A percentile compares a stretch with the other conserved stretches of the same genome.
These are phyloP conservation scores for Bothia castanella DNA, from an alignment of 1,284 basidiomycete species.

Conservation along the genomic window DNA sequence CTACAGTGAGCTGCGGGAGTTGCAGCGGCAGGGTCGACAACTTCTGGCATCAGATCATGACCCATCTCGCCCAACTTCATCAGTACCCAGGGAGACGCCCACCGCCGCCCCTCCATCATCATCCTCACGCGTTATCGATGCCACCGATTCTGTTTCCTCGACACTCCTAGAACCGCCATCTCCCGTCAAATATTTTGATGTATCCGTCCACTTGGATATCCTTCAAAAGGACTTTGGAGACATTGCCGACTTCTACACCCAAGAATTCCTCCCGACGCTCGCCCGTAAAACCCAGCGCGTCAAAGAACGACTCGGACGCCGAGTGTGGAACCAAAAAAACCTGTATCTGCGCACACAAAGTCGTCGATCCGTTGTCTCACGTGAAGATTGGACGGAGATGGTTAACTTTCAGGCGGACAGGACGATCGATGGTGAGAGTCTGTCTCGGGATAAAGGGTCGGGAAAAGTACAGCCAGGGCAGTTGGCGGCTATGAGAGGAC, in stretches of 20 bases:
- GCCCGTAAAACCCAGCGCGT: conserved; percentile 53
- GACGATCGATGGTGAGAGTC: background rate
- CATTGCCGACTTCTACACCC: conserved; percentile 42
- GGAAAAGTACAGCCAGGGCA: conserved; percentile 1
- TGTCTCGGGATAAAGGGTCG: background rate
- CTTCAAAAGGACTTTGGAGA: conserved; percentile 51
- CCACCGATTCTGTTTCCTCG: conserved; percentile 24
- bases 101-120: conserved; percentile 29
- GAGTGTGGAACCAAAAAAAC: conserved; percentile 59
- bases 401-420: conserved; percentile 33
- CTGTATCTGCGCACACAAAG: conserved; percentile 45
- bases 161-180: conserved; percentile 6
- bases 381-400: conserved; percentile 36
- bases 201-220: conserved; percentile 52
- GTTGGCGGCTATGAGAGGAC: conserved; percentile 1
- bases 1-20: conserved; percentile 36
- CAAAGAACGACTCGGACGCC: conserved; percentile 66
- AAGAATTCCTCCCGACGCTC: conserved; percentile 41
- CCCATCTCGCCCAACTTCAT: conserved; percentile 13
- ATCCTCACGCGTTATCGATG: conserved; percentile 36
- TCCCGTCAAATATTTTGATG: conserved; percentile 44
- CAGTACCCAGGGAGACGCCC: background rate
- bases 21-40: conserved; percentile 24
- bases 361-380: conserved; percentile 32
- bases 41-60: conserved; percentile 24